Evolutionary conservation across 768 basidiomycete species (phyloP).

Genomic region (Favolaschia claudopus): DNA sequence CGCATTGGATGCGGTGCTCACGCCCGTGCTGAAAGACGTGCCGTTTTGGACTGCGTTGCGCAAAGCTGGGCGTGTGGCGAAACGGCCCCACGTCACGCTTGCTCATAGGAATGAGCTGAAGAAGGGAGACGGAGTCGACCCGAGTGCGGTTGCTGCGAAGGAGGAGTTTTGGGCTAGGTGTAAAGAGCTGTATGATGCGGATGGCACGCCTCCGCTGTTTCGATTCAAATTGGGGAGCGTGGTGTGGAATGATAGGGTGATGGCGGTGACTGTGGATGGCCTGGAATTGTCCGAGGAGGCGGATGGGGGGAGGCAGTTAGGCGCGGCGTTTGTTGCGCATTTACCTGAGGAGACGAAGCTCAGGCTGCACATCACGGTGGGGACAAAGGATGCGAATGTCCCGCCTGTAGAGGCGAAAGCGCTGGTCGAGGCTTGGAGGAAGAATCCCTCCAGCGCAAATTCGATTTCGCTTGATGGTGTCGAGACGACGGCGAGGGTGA

Average conservation of each 20-base stretch:
- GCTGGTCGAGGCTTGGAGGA: slow-evolving; percentile 64
- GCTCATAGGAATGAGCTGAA: slow-evolving; percentile 67
- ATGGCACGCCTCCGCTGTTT: slow-evolving; percentile 54
- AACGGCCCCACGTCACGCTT: slow-evolving; percentile 85
- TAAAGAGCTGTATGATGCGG: slow-evolving; percentile 44
- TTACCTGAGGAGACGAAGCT: slow-evolving; percentile 56
- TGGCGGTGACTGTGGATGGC: slow-evolving; percentile 79
- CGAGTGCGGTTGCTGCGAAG: slow-evolving; percentile 23
- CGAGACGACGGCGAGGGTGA: background rate
- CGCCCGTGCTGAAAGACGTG: slow-evolving; percentile 45
- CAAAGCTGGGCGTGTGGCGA: slow-evolving; percentile 53
- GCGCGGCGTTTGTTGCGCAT: slow-evolving; percentile 52
- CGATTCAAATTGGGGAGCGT: slow-evolving; percentile 66
- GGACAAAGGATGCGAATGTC: slow-evolving; percentile 63
- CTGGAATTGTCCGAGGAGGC: slow-evolving; percentile 42
- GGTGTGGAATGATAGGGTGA: slow-evolving; percentile 80
- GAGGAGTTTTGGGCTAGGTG: slow-evolving; percentile 59
- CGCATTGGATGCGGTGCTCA: slow-evolving; percentile 60
- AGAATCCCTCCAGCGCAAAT: background rate
- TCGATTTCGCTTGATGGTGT: background rate
- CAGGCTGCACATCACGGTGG: slow-evolving; percentile 87
- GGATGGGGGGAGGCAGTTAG: slow-evolving; percentile 43
- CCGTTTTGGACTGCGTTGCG: slow-evolving; percentile 61
- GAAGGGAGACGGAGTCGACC: background rate
- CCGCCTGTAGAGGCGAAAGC: slow-evolving; percentile 72